Percentiles rank a stretch among this genome's conserved stretches.
Evolutionary conservation across 805 yeast genomes (phyloP).

Genomic region (Pichia nanzhaoensis): DNA sequence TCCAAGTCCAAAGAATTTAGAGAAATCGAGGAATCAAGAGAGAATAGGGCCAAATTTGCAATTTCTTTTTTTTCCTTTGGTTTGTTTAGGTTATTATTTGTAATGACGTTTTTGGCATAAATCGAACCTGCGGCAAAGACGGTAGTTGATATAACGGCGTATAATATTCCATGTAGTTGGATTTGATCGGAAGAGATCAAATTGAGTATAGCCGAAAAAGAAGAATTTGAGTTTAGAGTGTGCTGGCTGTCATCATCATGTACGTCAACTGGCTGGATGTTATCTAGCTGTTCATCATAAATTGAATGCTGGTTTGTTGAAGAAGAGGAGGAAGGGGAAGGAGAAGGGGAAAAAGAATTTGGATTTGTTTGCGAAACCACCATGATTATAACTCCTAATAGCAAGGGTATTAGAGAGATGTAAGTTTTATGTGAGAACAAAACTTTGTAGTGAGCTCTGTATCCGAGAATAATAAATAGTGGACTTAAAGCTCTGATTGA

Average conservation of each 20-base stretch:
- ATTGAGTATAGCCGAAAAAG: background rate
- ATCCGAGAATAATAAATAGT: constrained; percentile 49
- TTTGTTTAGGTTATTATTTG: constrained; percentile 25
- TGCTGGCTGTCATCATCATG: background rate
- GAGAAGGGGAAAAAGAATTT: no score
- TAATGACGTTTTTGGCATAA: constrained; percentile 76
- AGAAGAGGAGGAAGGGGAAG: constrained; percentile 5
- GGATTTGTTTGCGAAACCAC: constrained; percentile 35
- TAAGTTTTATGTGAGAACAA: constrained; percentile 45
- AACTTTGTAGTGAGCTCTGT: constrained; percentile 45
- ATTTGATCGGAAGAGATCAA: background rate
- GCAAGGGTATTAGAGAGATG: constrained; percentile 44
- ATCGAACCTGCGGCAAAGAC: constrained; percentile 83
- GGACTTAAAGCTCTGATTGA: constrained; percentile 67
- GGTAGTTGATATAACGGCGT: constrained; percentile 60
- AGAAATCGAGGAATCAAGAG: background rate
- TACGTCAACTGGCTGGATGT: no score
- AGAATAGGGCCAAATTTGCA: constrained; percentile 4
- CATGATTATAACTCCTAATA: constrained; percentile 46
- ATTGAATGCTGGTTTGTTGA: background rate
- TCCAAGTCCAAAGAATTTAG: constrained; percentile 8
- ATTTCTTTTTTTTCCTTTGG: constrained; percentile 7
- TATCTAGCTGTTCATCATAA: constrained; percentile 8
- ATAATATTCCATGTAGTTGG: constrained; percentile 45
- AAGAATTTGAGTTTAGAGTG: no score